Conservation (phyloP, 108 stramenopile genomes). For the Pseudonitzschia delicatissima region DNA sequence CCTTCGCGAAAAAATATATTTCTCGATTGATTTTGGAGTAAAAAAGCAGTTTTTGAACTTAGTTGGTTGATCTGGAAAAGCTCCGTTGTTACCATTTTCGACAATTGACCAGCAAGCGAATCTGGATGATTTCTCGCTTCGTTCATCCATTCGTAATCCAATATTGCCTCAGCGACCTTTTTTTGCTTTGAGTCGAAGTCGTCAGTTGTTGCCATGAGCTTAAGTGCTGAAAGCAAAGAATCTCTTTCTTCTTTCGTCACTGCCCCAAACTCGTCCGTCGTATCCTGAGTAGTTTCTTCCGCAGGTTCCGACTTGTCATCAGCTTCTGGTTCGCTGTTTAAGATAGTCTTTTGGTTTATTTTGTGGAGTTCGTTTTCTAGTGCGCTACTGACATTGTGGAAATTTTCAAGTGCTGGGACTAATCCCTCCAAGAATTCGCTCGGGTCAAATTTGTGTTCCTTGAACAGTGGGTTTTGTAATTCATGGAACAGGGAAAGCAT, state of each 20-base stretch:
- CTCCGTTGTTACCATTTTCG: constrained; percentile 42
- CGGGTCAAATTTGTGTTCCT: constrained; percentile 51
- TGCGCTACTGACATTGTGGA: constrained; percentile 44
- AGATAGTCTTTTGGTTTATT: neutral
- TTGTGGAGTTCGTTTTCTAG: constrained; percentile 28
- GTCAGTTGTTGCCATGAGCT: neutral
- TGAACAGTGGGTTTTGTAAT: constrained; percentile 59
- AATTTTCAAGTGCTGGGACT: constrained; percentile 66
- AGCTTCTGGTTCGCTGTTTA: neutral
- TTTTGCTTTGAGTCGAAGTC: neutral
- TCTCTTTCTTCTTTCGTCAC: constrained; percentile 15
- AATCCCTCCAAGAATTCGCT: constrained; percentile 63
- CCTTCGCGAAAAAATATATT: constrained; percentile 29
- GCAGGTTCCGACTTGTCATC: constrained; percentile 3
- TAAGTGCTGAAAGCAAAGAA: constrained; percentile 2
- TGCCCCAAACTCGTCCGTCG: constrained; percentile 1
- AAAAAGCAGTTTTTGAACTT: constrained; percentile 31
- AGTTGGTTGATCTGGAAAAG: constrained; percentile 30
- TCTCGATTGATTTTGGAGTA: constrained; percentile 23
- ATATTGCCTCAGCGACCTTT: constrained; percentile 13
- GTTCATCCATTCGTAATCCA: constrained; percentile 42
- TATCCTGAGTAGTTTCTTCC: constrained; percentile 12
- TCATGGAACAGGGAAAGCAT: constrained; percentile 64
- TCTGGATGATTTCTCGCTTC: constrained; percentile 46
- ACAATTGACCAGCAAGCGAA: constrained; percentile 37